A percentile compares a stretch with the other conserved stretches of the same genome.
These are phyloP conservation scores for Nakazawaea molendinolei DNA, from an alignment of 805 yeast genomes.

Conservation along the genomic window DNA sequence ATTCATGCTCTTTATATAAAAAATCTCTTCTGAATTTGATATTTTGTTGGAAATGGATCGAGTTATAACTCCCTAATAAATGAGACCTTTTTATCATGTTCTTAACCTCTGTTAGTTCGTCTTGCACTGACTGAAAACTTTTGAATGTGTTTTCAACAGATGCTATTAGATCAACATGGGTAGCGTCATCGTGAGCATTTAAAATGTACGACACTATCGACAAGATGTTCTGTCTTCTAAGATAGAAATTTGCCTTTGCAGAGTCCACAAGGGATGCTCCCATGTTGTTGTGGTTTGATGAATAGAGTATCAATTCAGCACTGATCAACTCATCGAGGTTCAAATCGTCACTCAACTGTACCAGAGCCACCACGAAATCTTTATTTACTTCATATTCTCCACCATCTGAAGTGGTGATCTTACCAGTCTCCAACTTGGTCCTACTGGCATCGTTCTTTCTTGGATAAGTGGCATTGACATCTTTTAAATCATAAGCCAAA, in stretches of 20 bases:
- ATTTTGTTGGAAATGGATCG: slow-evolving; percentile 37
- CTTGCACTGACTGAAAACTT: slow-evolving; percentile 55
- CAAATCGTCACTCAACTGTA: slow-evolving; percentile 55
- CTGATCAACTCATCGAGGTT: slow-evolving; percentile 71
- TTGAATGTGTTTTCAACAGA: slow-evolving; percentile 36
- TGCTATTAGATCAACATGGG: slow-evolving; percentile 10
- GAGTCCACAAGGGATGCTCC: slow-evolving; percentile 48
- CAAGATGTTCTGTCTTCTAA: slow-evolving; percentile 67
- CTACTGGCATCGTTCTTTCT: slow-evolving; percentile 41
- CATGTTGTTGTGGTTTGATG: slow-evolving; percentile 33
- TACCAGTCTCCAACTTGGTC: slow-evolving; percentile 38
- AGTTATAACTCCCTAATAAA: slow-evolving; percentile 44
- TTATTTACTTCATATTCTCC: slow-evolving; percentile 56
- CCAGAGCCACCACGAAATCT: slow-evolving; percentile 55
- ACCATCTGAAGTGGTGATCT: slow-evolving; percentile 44
- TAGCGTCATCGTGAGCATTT: slow-evolving; percentile 18
- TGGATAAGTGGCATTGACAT: slow-evolving; percentile 32
- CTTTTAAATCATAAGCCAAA: slow-evolving; percentile 39
- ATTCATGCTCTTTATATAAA: slow-evolving; percentile 62
- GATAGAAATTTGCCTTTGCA: slow-evolving; percentile 63
- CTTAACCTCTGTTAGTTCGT: slow-evolving; percentile 45
- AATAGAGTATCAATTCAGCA: slow-evolving; percentile 58
- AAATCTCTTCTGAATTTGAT: slow-evolving; percentile 56
- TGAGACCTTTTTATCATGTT: slow-evolving; percentile 44
- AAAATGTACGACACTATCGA: slow-evolving; percentile 45